These are phyloP conservation scores for Climacium dendroides DNA, from an alignment of 225 moss, liverwort and hornwort genomes.

Conservation along the genomic window DNA sequence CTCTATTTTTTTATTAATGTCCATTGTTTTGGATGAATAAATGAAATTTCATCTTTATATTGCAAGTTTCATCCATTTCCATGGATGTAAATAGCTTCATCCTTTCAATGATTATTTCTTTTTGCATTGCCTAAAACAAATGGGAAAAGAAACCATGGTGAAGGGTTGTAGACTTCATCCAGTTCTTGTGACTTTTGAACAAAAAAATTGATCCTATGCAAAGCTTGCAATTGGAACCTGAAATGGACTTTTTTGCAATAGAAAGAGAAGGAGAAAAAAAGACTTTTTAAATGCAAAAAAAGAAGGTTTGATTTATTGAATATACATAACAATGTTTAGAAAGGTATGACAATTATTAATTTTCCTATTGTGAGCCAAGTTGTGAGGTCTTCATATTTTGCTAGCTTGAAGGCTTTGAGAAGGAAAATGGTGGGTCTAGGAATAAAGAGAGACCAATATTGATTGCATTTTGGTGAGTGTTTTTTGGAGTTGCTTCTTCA, in stretches of 20 bases:
- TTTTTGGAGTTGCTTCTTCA: no score
- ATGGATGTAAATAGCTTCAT: no score
- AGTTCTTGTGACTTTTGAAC: rapidly evolving
- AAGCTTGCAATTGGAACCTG: rapidly evolving
- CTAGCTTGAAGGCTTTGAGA: rapidly evolving
- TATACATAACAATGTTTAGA: neutral
- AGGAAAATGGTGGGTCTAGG: rapidly evolving
- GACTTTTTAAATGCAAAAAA: neutral
- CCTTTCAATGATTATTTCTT: no score
- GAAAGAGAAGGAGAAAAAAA: neutral
- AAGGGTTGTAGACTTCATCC: no score
- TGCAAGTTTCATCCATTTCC: no score
- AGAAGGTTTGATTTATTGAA: neutral
- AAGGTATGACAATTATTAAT: neutral
- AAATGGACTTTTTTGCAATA: no score
- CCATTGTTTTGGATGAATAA: no score
- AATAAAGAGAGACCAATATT: neutral
- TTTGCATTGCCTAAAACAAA: no score
- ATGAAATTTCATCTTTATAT: no score
- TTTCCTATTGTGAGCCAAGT: neutral
- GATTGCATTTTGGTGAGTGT: neutral
- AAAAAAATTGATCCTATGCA: no score
- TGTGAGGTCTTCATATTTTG: rapidly evolving
- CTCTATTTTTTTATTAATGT: no score
- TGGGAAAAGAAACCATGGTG: no score